phyloP scores from a whole-genome alignment of 805 yeast genomes.

The Ogataea parapolymorpha region DNA sequence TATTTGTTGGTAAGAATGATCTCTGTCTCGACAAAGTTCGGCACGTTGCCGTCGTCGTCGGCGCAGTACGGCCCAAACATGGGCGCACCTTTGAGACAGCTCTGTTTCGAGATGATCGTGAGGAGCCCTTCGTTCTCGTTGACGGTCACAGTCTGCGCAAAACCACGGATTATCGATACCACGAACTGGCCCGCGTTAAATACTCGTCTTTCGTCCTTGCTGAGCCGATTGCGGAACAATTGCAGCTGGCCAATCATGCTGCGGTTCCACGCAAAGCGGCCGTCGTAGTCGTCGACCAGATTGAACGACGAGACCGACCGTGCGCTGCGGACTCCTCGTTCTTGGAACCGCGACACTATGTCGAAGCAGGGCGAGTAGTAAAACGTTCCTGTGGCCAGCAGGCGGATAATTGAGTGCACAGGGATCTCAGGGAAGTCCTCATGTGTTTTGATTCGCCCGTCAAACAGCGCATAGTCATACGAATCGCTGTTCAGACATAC shows the following conservation, averaged over 20 bases:
- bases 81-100: constrained; percentile 44
- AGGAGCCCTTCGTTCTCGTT: constrained; percentile 38
- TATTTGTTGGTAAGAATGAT: constrained; percentile 41
- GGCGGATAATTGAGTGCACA: constrained; percentile 41
- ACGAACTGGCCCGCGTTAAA: constrained; percentile 49
- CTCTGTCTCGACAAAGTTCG: constrained; percentile 53
- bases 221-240: constrained; percentile 43
- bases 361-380: constrained; percentile 48
- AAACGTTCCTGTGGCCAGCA: constrained; percentile 46
- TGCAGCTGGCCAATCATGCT: constrained; percentile 44
- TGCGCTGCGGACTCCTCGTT: constrained; percentile 35
- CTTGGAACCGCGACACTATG: constrained; percentile 43
- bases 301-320: constrained; percentile 21
- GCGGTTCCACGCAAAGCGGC: constrained; percentile 50
- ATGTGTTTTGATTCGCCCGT: constrained; percentile 14
- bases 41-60: constrained; percentile 53
- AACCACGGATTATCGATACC: constrained; percentile 49
- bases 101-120: constrained; percentile 51
- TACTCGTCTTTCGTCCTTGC: constrained; percentile 35
- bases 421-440: constrained; percentile 33
- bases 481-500: constrained; percentile 57
- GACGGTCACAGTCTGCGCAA: constrained; percentile 37
- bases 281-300: constrained; percentile 40
- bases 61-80: constrained; percentile 57
- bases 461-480: constrained; percentile 40